Evolutionary conservation across 2,329 filamentous ascomycete species (phyloP), one percentile per base, ranked within the genome.

Genomic region (Diaporthe sp.): DNA sequence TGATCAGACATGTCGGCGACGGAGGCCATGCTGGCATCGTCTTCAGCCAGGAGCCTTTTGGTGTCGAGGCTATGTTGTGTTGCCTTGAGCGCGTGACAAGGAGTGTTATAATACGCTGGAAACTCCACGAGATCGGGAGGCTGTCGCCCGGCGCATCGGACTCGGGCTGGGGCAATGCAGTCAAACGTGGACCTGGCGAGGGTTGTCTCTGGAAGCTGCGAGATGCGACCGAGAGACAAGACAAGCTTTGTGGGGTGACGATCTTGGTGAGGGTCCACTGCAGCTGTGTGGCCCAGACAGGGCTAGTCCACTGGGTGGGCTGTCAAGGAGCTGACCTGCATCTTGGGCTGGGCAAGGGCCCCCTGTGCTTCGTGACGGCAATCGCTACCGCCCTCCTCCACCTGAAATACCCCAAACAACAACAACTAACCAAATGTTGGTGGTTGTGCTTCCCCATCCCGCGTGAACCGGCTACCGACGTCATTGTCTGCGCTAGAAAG

Each of bases 1-100:
- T 49, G 71, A 60, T 39, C 70, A 77, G 72, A 58, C 70, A 55
- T 72, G 73, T 71, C 19, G 60, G 39, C 61, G 72, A 61, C 34
- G 68, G 34, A 9, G 62, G 51, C 77, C 76, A 79, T 78, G n/a
- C 42, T 67, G 31, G 75, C 78, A 79, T 79, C 28, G 60, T 75
- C 62, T 31, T 42, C 44, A 17, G 46, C 25, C 25, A 9, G 17
- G 34, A 58, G 37, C 49, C 49, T 42, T 46, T 58, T 34, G 37
- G 6, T 8, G 31, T 42, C 15, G n/a, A 44, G 39, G 4, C 39
- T 42, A 28, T 10, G n/a, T 31, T 22, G 34, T 25, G 37, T 61
- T 17, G 37, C 15, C 39, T 44, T 44, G 58, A 44, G 12, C 34
- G 37, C 22, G 58, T 28, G 58, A 17, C 34, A 61, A 39, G 31